These are phyloP conservation scores for Micromonas pusilla DNA, from an alignment of 139 green algal species.

Conservation along the genomic window DNA sequence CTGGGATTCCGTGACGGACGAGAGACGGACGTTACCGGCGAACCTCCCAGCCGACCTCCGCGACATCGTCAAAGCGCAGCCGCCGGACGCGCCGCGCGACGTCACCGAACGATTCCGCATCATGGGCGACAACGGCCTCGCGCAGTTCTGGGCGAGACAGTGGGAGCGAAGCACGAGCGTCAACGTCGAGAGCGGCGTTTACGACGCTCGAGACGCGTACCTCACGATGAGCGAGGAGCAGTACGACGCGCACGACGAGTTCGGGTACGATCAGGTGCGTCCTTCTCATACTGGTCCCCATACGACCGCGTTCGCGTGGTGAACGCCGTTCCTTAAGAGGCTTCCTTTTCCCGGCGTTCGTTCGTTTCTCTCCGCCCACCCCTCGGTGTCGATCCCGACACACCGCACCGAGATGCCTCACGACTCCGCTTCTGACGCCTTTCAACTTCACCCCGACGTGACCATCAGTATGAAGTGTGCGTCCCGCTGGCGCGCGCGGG, in stretches of 20 bases:
- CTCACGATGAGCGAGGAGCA: slow-evolving; percentile 37
- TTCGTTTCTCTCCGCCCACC: too few relatives aligned
- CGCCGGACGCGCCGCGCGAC: background rate
- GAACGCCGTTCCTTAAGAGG: too few relatives aligned
- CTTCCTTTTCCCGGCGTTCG: too few relatives aligned
- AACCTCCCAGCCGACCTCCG: too few relatives aligned
- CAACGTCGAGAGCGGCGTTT: background rate
- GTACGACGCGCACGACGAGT: slow-evolving; percentile 2
- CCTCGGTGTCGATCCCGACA: too few relatives aligned
- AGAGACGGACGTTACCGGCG: too few relatives aligned
- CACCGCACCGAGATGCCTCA: too few relatives aligned
- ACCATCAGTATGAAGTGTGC: slow-evolving; percentile 61
- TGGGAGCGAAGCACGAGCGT: background rate
- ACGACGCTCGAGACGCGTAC: slow-evolving; percentile 26
- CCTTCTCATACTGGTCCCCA: too few relatives aligned
- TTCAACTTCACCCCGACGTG: slow-evolving; percentile 1
- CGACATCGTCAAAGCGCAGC: background rate
- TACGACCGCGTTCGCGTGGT: too few relatives aligned
- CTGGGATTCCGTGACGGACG: too few relatives aligned
- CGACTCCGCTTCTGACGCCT: too few relatives aligned
- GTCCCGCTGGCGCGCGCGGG: slow-evolving; percentile 47
- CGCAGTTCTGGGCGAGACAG: background rate
- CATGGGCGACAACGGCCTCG: background rate
- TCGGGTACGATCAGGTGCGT: slow-evolving; percentile 8
- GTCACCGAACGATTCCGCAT: background rate